These are phyloP conservation scores for Chalaropsis thielavioides DNA, from an alignment of 2,329 filamentous ascomycete genomes.

Conservation along the genomic window DNA sequence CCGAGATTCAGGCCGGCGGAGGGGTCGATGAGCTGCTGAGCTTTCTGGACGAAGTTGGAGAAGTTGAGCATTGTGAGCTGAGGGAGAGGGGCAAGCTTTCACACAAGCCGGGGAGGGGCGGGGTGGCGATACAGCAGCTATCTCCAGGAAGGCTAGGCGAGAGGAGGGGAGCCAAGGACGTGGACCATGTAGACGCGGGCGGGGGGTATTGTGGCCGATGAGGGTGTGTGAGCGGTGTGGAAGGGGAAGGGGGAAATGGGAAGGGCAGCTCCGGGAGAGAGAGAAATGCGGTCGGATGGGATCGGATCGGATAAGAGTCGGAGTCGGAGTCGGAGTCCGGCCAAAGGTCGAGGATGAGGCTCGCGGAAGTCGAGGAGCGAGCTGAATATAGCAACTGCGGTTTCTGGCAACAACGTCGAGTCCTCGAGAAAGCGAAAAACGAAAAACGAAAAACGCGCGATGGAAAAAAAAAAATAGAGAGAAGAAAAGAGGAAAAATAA, in stretches of 20 bases:
- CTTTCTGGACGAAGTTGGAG: slow-evolving; percentile 81
- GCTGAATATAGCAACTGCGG: not conserved
- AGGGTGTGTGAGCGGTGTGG: not conserved
- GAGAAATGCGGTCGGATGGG: not conserved
- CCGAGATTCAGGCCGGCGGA: slow-evolving; percentile 47
- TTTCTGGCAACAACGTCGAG: not conserved
- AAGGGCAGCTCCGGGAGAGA: not conserved
- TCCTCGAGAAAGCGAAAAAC: not conserved
- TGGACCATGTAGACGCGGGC: not conserved
- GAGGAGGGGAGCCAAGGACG: slow-evolving; percentile 16
- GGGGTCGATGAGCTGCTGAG: slow-evolving; percentile 87
- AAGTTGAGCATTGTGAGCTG: slow-evolving; percentile 42
- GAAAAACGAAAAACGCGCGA: too few relatives aligned
- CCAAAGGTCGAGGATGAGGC: not conserved
- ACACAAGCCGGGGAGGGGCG: slow-evolving; percentile 11
- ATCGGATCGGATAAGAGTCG: not conserved
- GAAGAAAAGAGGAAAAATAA: not conserved
- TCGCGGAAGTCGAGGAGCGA: not conserved
- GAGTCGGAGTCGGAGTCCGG: not conserved
- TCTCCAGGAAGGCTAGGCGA: slow-evolving; percentile 15
- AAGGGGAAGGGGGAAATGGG: not conserved
- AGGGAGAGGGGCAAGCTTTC: not conserved
- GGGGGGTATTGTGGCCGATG: not conserved
- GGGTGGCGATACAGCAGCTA: slow-evolving; percentile 12
- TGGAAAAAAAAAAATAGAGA: not conserved